Percentiles rank a stretch among this genome's conserved stretches.
Evolutionary conservation across 768 basidiomycete genomes (phyloP).

Genomic region (Hypholoma sublateritium): DNA sequence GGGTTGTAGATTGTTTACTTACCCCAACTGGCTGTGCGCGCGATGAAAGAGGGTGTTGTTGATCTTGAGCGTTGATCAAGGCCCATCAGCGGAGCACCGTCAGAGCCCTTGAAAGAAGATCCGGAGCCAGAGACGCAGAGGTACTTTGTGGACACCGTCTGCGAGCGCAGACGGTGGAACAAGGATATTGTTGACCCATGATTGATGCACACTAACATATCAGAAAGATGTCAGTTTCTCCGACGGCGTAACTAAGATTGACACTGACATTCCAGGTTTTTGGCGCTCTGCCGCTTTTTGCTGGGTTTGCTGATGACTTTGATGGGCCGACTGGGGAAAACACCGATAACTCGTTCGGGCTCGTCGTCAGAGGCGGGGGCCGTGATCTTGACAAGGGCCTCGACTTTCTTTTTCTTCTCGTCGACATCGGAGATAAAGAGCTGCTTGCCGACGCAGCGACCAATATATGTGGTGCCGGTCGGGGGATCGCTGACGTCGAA

Average conservation of each 20-base stretch:
- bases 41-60: conserved; percentile 85
- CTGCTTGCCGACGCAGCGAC: conserved; percentile 91
- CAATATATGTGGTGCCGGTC: conserved; percentile 84
- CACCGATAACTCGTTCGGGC: conserved; percentile 80
- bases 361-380: conserved; percentile 80
- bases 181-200: conserved; percentile 95
- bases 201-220: conserved; percentile 77
- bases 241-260: conserved; percentile 7
- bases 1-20: conserved; percentile 24
- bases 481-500: conserved; percentile 82
- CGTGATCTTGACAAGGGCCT: conserved; percentile 87
- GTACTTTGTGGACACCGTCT: conserved; percentile 95
- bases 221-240: conserved; percentile 15
- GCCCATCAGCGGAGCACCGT: conserved; percentile 84
- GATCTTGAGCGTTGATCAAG: conserved; percentile 68
- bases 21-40: conserved; percentile 90
- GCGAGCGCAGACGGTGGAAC: conserved; percentile 94
- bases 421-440: conserved; percentile 94
- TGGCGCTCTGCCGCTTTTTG: conserved; percentile 93
- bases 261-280: conserved; percentile 85
- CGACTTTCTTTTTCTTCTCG: conserved; percentile 94
- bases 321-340: conserved; percentile 92
- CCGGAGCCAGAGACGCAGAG: conserved; percentile 94
- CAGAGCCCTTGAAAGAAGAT: conserved; percentile 90
- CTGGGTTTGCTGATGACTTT: conserved; percentile 98